A percentile compares a stretch with the other conserved stretches of the same genome.
phyloP scores from a whole-genome alignment of 2,329 filamentous ascomycete species.

The Aspergillus tanneri region DNA sequence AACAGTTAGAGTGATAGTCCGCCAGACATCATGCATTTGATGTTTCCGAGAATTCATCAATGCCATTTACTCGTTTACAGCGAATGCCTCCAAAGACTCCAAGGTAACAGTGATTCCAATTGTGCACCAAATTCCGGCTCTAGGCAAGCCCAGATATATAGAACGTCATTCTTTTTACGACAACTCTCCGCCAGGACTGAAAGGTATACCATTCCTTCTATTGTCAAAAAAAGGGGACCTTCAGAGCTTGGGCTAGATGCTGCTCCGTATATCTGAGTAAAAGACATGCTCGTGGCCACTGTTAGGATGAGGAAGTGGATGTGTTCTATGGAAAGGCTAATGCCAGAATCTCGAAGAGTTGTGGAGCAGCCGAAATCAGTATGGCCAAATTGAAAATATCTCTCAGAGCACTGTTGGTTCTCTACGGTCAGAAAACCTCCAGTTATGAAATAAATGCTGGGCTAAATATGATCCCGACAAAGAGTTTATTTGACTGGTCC shows the following conservation, averaged over 20 bases:
- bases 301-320: slow-evolving; percentile 6
- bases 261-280: slow-evolving; percentile 10
- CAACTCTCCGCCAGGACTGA: slow-evolving; percentile 8
- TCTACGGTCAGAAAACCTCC: neutral
- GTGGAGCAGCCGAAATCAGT: slow-evolving; percentile 1
- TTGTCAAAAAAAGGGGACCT: slow-evolving; percentile 7
- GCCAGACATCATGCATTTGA: no score
- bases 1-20: no score
- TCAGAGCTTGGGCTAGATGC: slow-evolving; percentile 2
- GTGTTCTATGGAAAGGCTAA: slow-evolving; percentile 8
- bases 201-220: slow-evolving; percentile 4
- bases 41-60: no score
- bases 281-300: neutral
- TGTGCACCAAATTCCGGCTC: no score
- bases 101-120: no score
- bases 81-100: no score
- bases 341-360: neutral
- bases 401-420: neutral
- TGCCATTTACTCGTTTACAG: no score
- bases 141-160: no score
- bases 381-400: neutral
- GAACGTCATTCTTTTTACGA: no score
- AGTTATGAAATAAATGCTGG: neutral
- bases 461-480: slow-evolving; percentile 2
- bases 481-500: slow-evolving; percentile 3